A percentile compares a stretch with the other conserved stretches of the same genome.
These are phyloP conservation scores for Pseudogymnoascus sp. DNA, from an alignment of 2,329 filamentous ascomycete genomes.

Conservation along the genomic window DNA sequence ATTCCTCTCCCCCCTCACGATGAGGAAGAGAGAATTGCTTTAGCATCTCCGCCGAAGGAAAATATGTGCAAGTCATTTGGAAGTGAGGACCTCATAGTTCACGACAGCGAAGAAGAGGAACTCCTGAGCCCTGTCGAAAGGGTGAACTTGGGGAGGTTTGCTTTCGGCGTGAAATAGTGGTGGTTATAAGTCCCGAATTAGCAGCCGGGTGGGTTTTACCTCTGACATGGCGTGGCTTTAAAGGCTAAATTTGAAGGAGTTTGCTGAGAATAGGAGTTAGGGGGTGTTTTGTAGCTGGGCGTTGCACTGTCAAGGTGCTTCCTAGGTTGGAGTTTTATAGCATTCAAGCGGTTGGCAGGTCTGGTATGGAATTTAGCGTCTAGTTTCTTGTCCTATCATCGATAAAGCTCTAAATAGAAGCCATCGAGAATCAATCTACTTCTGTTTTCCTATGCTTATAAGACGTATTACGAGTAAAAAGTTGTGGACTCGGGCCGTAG, in stretches of 20 bases:
- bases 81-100: constrained; percentile 46
- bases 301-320: neutral
- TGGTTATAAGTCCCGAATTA: neutral
- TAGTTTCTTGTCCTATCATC: neutral
- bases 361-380: neutral
- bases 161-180: neutral
- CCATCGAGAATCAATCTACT: neutral
- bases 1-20: constrained; percentile 27
- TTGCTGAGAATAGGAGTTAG: neutral
- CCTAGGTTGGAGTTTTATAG: neutral
- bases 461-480: neutral
- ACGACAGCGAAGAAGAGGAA: constrained; percentile 39
- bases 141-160: neutral
- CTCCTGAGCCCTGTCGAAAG: constrained; percentile 17
- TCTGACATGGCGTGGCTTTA: neutral
- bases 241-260: neutral
- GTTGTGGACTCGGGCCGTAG: neutral
- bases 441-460: neutral
- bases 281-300: neutral
- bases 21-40: constrained; percentile 19
- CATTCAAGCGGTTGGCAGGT: neutral
- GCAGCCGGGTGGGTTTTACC: neutral
- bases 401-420: neutral
- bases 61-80: constrained; percentile 24
- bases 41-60: constrained; percentile 18